Percentiles rank a stretch among this genome's conserved stretches.
phyloP scores from a whole-genome alignment of 75 land plant genomes.

The Azolla pinnata region DNA sequence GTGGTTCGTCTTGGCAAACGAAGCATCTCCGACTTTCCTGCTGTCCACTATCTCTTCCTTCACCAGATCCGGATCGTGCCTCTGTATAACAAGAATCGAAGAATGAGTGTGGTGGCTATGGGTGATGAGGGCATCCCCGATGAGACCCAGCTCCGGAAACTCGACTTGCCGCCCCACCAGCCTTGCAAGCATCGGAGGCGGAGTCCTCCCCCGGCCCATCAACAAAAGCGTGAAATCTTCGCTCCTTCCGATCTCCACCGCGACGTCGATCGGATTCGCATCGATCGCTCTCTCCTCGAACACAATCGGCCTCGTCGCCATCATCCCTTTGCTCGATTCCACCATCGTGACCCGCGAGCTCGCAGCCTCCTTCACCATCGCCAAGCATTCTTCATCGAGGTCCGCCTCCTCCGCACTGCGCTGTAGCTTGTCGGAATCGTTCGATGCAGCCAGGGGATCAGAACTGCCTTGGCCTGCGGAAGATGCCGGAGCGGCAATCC shows the following conservation, averaged over 20 bases:
- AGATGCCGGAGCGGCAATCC: too few species aligned
- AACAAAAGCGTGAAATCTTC: conserved; percentile 32
- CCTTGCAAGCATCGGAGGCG: conserved; percentile 11
- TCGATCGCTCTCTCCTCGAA: conserved; percentile 27
- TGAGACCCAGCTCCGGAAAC: conserved; percentile 53
- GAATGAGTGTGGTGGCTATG: too few species aligned
- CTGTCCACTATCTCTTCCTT: too few species aligned
- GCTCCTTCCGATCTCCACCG: conserved; percentile 14
- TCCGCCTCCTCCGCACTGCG: not conserved
- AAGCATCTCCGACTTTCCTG: too few species aligned
- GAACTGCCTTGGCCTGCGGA: too few species aligned
- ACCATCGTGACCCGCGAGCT: not conserved
- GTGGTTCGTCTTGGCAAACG: too few species aligned
- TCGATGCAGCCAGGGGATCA: too few species aligned
- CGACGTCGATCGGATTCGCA: conserved; percentile 15
- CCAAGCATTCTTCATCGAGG: conserved; percentile 9
- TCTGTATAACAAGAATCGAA: too few species aligned
- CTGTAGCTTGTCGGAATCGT: too few species aligned
- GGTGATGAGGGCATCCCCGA: conserved; percentile 37
- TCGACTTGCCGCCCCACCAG: conserved; percentile 32
- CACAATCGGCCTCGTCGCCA: too few species aligned
- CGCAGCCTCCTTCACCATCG: conserved; percentile 4
- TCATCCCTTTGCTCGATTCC: not conserved
- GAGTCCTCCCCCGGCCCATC: conserved; percentile 43
- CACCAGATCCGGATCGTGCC: too few species aligned